A percentile compares a stretch with the other conserved stretches of the same genome.
Evolutionary conservation across 176 grass and related monocot genomes (phyloP).

Genomic region (Secale cereale): DNA sequence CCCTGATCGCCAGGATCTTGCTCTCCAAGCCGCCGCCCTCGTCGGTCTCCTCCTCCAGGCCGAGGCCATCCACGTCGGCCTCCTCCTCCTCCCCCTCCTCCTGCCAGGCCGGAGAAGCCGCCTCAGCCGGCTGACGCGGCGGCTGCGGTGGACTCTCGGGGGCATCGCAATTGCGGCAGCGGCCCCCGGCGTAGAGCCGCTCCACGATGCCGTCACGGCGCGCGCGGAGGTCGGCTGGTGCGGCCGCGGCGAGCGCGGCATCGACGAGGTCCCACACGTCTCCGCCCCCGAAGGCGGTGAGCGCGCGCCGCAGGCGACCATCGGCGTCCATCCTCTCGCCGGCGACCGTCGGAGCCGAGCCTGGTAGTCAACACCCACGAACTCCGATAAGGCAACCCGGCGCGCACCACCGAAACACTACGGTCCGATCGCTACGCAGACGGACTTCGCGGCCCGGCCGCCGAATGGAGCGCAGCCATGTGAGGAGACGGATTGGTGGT

Average conservation of each 20-base stretch:
- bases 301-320: slow-evolving; percentile 48
- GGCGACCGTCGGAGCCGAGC: slow-evolving; percentile 1
- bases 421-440: not conserved
- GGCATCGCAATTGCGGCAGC: slow-evolving; percentile 48
- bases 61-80: slow-evolving; percentile 18
- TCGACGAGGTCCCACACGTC: slow-evolving; percentile 81
- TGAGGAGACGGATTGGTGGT: slow-evolving; percentile 31
- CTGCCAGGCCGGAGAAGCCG: not conserved
- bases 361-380: not conserved
- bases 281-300: slow-evolving; percentile 34
- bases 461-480: slow-evolving; percentile 34
- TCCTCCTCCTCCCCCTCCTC: slow-evolving; percentile 8
- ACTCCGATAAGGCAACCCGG: not conserved
- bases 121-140: not conserved
- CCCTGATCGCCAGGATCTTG: slow-evolving; percentile 70
- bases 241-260: slow-evolving; percentile 48
- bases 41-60: not conserved
- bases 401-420: not conserved
- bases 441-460: slow-evolving; percentile 7
- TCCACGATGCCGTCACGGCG: slow-evolving; percentile 79
- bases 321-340: slow-evolving; percentile 38
- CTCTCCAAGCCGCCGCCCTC: slow-evolving; percentile 27
- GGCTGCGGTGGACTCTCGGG: not conserved
- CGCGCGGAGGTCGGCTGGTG: slow-evolving; percentile 51
- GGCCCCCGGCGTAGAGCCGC: slow-evolving; percentile 40